Base-by-base conservation (phyloP, 352 stramenopile species). In the Pythium coloratum region DNA sequence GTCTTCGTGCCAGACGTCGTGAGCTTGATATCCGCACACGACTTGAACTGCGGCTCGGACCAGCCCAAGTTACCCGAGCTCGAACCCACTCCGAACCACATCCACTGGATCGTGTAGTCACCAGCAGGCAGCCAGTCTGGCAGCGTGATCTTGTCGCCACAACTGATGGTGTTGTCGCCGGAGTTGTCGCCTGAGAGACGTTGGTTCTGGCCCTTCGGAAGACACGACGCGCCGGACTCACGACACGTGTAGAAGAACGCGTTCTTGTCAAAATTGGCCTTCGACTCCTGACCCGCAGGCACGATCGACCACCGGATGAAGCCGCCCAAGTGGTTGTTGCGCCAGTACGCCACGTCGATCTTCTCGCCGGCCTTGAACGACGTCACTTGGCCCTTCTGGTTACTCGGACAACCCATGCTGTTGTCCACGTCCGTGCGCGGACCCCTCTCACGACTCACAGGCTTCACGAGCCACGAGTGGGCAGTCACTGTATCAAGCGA, bases 31-130 rank as follows among this genome's bases (percentile, higher is more conserved):
- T 86, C 76, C 0, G 78, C 76, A n/a, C 76, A 86, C 20, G 76
- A 84, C 6, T 76, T 75, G 59, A 79, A 86, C 55, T 46, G 38
- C 38, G 38, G 6, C 38, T 46, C 38, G 9, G 38, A 9, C 76
- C 73, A 84, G n/a, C 69, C 74, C 28, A 84, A 66, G 58, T 84
- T 80, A 20, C 78, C 76, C 44, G 71, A 79, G 51, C 72, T 82
- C 51, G 71, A 80, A 36, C 78, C 78, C 20, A 70, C 76, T n/a
- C 66, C 64, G 30, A 84, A 78, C 78, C 78, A 86, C 14, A 72
- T 71, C 78, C 78, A 86, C 61, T 86, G 78, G 56, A 86, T 40
- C 32, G 82, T 75, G 55, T 86, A 86, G 72, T 86, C 78, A 4
- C 78, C 78, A 28, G 73, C 67, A 9, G 64, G 55, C 2, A 82